These are phyloP conservation scores for Amaranthus cruentus DNA, from an alignment of 148 eudicot genomes.

Conservation along the genomic window DNA sequence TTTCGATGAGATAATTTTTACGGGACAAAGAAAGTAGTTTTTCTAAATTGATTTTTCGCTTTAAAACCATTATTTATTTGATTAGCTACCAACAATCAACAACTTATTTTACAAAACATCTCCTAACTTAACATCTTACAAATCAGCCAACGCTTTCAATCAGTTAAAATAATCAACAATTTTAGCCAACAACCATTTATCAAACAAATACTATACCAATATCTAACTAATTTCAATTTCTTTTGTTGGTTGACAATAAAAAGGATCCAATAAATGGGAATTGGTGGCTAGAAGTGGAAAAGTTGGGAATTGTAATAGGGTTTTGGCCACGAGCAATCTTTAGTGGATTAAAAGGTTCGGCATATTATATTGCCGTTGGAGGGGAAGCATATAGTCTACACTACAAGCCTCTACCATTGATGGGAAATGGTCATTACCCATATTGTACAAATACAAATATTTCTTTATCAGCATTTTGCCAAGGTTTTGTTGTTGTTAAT, in stretches of 20 bases:
- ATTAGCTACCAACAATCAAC: too few species aligned
- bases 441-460: neutral
- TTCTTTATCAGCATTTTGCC: neutral
- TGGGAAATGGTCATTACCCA: neutral
- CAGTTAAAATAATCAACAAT: too few species aligned
- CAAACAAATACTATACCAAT: neutral
- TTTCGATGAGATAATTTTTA: too few species aligned
- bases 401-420: neutral
- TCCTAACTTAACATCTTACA: too few species aligned
- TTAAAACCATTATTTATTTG: too few species aligned
- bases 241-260: neutral
- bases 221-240: neutral
- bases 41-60: too few species aligned
- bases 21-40: too few species aligned
- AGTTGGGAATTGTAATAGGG: neutral
- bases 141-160: too few species aligned
- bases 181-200: too few species aligned
- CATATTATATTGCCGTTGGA: neutral
- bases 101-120: too few species aligned
- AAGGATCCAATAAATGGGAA: neutral
- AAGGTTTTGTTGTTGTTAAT: neutral
- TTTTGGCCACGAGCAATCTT: conserved; percentile 4
- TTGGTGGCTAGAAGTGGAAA: neutral
- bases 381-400: neutral
- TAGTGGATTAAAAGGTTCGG: neutral